phyloP scores from a whole-genome alignment of 1,284 basidiomycete genomes.

The Bjerkandera adusta region DNA sequence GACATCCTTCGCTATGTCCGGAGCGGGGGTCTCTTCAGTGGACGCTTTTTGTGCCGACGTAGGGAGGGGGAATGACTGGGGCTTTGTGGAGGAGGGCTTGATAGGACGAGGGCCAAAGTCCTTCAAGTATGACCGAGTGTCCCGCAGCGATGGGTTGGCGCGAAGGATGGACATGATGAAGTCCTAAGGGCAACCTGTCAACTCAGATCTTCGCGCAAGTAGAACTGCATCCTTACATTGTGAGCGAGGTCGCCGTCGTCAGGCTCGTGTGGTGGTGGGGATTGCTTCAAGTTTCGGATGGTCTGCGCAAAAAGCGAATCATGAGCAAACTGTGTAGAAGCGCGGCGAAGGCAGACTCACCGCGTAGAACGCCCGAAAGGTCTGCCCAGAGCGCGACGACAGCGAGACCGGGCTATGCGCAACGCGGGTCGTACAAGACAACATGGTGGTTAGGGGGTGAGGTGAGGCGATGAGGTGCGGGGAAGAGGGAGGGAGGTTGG shows the following conservation, averaged over 20 bases:
- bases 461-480: constrained; percentile 7
- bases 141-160: constrained; percentile 89
- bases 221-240: constrained; percentile 38
- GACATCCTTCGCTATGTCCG: constrained; percentile 22
- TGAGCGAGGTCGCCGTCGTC: constrained; percentile 49
- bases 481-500: background rate
- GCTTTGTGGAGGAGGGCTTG: constrained; percentile 21
- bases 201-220: constrained; percentile 4
- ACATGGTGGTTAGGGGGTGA: constrained; percentile 14
- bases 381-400: constrained; percentile 29
- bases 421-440: constrained; percentile 11
- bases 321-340: constrained; percentile 18
- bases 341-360: constrained; percentile 35
- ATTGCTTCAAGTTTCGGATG: constrained; percentile 43
- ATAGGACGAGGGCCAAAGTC: constrained; percentile 68
- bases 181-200: constrained; percentile 57
- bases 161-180: constrained; percentile 95
- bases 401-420: constrained; percentile 7
- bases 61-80: constrained; percentile 13
- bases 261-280: constrained; percentile 29
- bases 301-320: constrained; percentile 36
- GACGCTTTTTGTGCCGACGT: constrained; percentile 19
- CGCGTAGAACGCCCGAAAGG: constrained; percentile 61
- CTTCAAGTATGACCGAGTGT: constrained; percentile 87
- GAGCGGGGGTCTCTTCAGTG: constrained; percentile 21